Base-by-base conservation (phyloP, 106 monocot genomes). In the Dendrobium chrysotoxum region DNA sequence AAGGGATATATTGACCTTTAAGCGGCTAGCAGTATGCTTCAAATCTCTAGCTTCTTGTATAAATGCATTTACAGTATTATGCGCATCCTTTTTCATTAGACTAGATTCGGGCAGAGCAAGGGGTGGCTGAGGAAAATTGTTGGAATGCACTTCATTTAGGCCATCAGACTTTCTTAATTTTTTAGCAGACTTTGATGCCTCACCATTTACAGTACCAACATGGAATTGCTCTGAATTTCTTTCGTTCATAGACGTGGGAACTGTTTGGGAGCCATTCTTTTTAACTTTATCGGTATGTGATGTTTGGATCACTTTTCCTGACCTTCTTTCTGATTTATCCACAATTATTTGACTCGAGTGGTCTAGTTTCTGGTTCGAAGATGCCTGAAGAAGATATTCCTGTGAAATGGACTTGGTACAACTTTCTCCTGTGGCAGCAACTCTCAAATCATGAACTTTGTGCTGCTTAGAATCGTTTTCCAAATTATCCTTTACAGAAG, bases 11-110 rank as follows among this genome's bases (percentile, higher is more conserved):
- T 50, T 4, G 31, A 83, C 83, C 83, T 83, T 83, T 72, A 83
- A 78, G 12, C 79, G 82, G 64, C 64, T 77, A 77, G 82, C 82
- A 82, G 77, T 68, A 39, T 82, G 82, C 68, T 82, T 82, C 28
- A 82, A 70, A 28, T 77, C 68, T 39, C 82, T 77, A 77, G 82
- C 82, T 77, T 86, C 88, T 80, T 88, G 92, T 82, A 82, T 80
- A 80, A 88, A 77, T 75, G 40, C 77, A 82, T 71, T 82, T 72
- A 81, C 83, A 82, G 81, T 40, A 80, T 86, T 78, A 77, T 82
- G 81, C 53, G 58, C 64, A 79, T 90, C 90, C 81, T 83, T 91
- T 85, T 81, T 91, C 53, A 77, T 53, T 55, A 88, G 79, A 82
- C 84, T 93, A 54, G 82, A 73, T 7, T 46, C 46, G 7, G 46